These are phyloP conservation scores for Aureobasidium zeae DNA, from an alignment of 2,329 filamentous ascomycete species.

Conservation along the genomic window DNA sequence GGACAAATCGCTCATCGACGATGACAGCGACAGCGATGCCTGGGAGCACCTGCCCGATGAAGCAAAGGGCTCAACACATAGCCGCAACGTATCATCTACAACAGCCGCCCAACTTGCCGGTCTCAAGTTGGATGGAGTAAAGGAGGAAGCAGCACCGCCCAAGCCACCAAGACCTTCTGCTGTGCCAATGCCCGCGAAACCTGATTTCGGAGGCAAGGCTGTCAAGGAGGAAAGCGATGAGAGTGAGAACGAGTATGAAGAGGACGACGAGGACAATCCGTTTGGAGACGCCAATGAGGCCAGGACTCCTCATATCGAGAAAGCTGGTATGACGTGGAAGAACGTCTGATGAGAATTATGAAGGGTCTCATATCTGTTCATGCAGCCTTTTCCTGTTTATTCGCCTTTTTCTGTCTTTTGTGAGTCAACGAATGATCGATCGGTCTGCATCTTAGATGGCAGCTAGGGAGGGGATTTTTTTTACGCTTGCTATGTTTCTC, in stretches of 20 bases:
- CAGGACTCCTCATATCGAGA: constrained; percentile 42
- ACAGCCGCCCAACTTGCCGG: constrained; percentile 34
- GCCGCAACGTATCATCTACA: too few relatives aligned
- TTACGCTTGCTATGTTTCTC: too few relatives aligned
- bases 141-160: constrained; percentile 34
- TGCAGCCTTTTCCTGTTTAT: too few relatives aligned
- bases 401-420: too few relatives aligned
- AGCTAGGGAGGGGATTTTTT: too few relatives aligned
- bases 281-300: constrained; percentile 77
- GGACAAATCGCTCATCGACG: constrained; percentile 71
- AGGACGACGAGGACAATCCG: constrained; percentile 76
- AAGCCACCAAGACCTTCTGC: constrained; percentile 41
- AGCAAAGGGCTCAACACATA: too few relatives aligned
- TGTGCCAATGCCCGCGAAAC: constrained; percentile 32
- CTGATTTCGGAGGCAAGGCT: constrained; percentile 18
- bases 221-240: constrained; percentile 33
- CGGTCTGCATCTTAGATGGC: too few relatives aligned
- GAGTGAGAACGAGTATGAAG: constrained; percentile 49
- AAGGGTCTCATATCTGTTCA: too few relatives aligned
- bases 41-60: constrained; percentile 36
- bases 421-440: too few relatives aligned
- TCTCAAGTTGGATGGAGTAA: constrained; percentile 28
- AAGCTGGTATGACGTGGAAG: constrained; percentile 25
- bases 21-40: constrained; percentile 55
- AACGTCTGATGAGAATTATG: constrained; percentile 30